Evolutionary conservation across 805 yeast genomes (phyloP), one percentile per base, ranked within the genome.

Genomic region (Lipomyces spencermartinsiae): DNA sequence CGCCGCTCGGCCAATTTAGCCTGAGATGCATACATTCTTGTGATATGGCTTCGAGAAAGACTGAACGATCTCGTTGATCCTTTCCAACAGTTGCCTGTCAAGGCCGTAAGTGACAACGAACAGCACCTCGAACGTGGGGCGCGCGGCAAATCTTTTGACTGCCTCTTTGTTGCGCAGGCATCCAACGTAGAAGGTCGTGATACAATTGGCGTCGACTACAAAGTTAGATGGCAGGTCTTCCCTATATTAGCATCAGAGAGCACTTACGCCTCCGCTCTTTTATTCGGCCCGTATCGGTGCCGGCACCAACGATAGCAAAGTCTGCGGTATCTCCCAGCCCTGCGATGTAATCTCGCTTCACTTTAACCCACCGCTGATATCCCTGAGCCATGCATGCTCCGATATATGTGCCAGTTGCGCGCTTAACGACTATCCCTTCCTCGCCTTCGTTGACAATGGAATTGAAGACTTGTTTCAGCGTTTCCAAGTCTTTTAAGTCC

Each of bases 281-380:
- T 10, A 62, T 49, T 8, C 71, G 66, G 16, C 34, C 10, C 6
- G 34, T 46, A 46, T 68, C 69, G 35, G 58, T 31, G 2, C 64
- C 68, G 1, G 64, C 69, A 7, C 71, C 71, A 34, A 68, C 51
- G 3, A 68, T 58, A n/a, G 66, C 65, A 34, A 64, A 62, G 49
- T 68, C 69, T 12, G 62, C 64, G 2, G 66, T 59, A 35, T 68
- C 71, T 4, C 71, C 71, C 6, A 29, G 53, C 6, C 71, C 71
- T 3, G 66, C 29, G 25, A 68, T 37, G 25, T 68, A 68, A 31
- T 68, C 71, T 25, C 53, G 54, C 58, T 68, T 68, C 25, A 68
- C 22, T 34, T 68, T 68, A 19, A 65, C 54, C 71, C 71, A 68
- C 29, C 14, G 57, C 16, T 64, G 58, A 35, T 10, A 4, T 10